Conservation (phyloP, 169 alveolate genomes). For the Perkinsus olseni region DNA sequence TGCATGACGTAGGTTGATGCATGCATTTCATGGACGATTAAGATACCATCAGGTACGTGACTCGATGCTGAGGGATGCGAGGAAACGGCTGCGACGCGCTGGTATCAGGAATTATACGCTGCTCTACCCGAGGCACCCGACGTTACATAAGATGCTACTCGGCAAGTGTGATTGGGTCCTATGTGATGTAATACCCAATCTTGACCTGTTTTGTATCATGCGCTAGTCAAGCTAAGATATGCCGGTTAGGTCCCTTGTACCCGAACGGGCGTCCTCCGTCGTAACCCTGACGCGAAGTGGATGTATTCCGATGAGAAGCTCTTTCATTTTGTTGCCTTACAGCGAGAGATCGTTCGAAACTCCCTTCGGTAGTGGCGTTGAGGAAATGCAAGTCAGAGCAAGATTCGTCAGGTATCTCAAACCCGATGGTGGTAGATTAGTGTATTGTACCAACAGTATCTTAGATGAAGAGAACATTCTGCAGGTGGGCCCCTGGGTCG, state of each 20-base stretch:
- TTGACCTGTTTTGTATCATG: neutral
- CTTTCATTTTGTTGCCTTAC: slow-evolving; percentile 32
- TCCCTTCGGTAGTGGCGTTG: slow-evolving; percentile 46
- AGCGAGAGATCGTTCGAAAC: slow-evolving; percentile 55
- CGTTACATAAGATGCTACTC: slow-evolving; percentile 35
- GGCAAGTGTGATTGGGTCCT: slow-evolving; percentile 79
- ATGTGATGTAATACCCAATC: neutral
- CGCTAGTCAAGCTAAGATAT: neutral
- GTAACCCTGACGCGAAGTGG: slow-evolving; percentile 86
- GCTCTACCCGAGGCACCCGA: slow-evolving; percentile 48
- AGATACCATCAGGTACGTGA: neutral
- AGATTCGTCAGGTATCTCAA: slow-evolving; percentile 24
- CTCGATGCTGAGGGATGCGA: slow-evolving; percentile 59
- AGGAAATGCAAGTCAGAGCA: neutral
- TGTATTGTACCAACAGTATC: slow-evolving; percentile 77
- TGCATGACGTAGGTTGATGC: slow-evolving; percentile 67
- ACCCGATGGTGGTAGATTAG: slow-evolving; percentile 65
- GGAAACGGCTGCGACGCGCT: slow-evolving; percentile 74
- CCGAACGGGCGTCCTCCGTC: slow-evolving; percentile 83
- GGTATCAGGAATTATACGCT: slow-evolving; percentile 73
- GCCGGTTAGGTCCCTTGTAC: slow-evolving; percentile 86
- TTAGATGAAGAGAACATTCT: slow-evolving; percentile 66
- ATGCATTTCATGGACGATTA: slow-evolving; percentile 8
- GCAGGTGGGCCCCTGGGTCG: slow-evolving; percentile 37
- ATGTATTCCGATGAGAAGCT: slow-evolving; percentile 51